phyloP scores from a whole-genome alignment of 768 basidiomycete species.

The Tephrocybe sp. region DNA sequence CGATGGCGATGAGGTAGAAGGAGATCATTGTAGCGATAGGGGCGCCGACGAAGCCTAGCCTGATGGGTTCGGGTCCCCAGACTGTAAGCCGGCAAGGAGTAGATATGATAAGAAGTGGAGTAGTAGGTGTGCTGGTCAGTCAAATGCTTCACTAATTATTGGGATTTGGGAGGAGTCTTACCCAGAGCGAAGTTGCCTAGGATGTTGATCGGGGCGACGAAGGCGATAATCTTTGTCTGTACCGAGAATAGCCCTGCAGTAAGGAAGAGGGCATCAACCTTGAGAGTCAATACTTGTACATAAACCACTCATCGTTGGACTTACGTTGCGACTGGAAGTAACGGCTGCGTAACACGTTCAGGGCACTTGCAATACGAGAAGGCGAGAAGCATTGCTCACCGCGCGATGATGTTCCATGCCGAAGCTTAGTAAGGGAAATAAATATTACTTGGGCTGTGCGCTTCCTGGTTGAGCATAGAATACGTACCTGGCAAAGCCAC shows the following conservation, averaged over 20 bases:
- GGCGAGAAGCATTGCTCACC: not conserved
- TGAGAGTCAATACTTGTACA: not conserved
- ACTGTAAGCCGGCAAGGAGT: no score
- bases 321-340: constrained; percentile 8
- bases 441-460: not conserved
- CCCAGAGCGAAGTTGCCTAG: constrained; percentile 80
- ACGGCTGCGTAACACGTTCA: not conserved
- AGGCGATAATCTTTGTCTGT: constrained; percentile 71
- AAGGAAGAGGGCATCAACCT: not conserved
- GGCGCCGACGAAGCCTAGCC: constrained; percentile 88
- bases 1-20: constrained; percentile 71
- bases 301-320: not conserved
- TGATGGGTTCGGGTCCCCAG: constrained; percentile 75
- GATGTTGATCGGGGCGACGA: constrained; percentile 82
- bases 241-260: constrained; percentile 69
- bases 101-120: no score
- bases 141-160: not conserved
- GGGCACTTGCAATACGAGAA: no score
- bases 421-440: not conserved
- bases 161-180: constrained; percentile 21
- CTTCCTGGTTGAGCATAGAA: not conserved
- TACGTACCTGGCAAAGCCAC: not conserved
- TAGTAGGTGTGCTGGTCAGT: not conserved
- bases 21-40: constrained; percentile 85
- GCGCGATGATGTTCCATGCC: not conserved